A percentile compares a stretch with the other conserved stretches of the same genome.
Evolutionary conservation across 805 yeast genomes (phyloP).

Genomic region (Wickerhamia fluorescens): DNA sequence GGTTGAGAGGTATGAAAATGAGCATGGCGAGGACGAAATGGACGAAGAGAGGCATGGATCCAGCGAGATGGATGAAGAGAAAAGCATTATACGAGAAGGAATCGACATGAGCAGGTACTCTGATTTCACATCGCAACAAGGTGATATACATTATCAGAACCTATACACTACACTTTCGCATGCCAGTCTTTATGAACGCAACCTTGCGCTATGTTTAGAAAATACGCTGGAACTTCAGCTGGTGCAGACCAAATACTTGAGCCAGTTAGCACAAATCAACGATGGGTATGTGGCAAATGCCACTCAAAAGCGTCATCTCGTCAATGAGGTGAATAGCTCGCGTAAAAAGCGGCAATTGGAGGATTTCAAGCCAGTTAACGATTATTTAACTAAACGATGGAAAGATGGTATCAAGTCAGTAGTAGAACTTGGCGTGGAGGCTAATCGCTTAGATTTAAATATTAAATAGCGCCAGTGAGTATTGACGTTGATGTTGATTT

Average conservation of each 20-base stretch:
- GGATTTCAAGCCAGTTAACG: constrained; percentile 31
- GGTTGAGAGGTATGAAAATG: constrained; percentile 20
- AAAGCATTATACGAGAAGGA: too few species aligned
- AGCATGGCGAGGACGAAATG: constrained; percentile 12
- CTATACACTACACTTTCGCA: constrained; percentile 35
- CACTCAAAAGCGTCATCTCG: constrained; percentile 28
- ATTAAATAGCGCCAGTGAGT: background rate
- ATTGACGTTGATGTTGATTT: too few species aligned
- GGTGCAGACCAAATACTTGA: constrained; percentile 25
- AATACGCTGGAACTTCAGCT: constrained; percentile 32
- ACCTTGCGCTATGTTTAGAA: constrained; percentile 27
- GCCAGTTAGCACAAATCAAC: constrained; percentile 18
- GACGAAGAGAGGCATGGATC: too few species aligned
- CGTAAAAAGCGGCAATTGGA: constrained; percentile 37
- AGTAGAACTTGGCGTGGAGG: constrained; percentile 30
- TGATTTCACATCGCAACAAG: constrained; percentile 6
- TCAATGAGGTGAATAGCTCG: constrained; percentile 35
- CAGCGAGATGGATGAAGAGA: too few species aligned
- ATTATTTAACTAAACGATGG: constrained; percentile 45
- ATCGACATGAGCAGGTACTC: constrained; percentile 24
- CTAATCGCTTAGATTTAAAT: constrained; percentile 11
- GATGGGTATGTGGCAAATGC: constrained; percentile 6
- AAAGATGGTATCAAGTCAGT: constrained; percentile 36
- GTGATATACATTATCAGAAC: constrained; percentile 10
- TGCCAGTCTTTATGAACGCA: constrained; percentile 32